Evolutionary conservation across 1,139 yeast species (phyloP).

Genomic region (Kodamaea sp.): DNA sequence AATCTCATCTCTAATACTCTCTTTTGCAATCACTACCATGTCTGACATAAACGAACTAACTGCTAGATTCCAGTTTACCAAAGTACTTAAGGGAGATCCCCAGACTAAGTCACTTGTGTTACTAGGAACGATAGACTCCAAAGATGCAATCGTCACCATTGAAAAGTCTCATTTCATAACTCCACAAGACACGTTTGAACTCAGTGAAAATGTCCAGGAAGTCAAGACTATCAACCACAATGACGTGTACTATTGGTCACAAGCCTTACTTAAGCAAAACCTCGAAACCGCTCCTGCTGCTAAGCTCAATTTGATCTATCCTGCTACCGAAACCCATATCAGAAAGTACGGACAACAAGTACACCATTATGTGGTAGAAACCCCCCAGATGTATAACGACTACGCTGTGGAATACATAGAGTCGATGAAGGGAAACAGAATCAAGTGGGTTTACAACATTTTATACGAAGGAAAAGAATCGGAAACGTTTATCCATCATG

Average conservation of each 20-base stretch:
- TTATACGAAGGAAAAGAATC: slow-evolving; percentile 80
- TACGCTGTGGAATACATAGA: slow-evolving; percentile 76
- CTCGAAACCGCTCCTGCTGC: slow-evolving; percentile 56
- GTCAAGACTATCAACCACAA: slow-evolving; percentile 58
- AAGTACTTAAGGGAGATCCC: slow-evolving; percentile 56
- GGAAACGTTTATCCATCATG: slow-evolving; percentile 69
- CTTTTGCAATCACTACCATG: slow-evolving; percentile 3
- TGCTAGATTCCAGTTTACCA: slow-evolving; percentile 38
- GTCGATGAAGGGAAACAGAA: slow-evolving; percentile 72
- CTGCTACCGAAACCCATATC: slow-evolving; percentile 87
- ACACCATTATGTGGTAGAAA: slow-evolving; percentile 66
- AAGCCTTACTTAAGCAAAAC: slow-evolving; percentile 51
- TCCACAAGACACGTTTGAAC: slow-evolving; percentile 17
- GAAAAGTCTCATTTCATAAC: slow-evolving; percentile 67
- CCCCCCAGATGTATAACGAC: slow-evolving; percentile 68
- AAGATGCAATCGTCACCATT: slow-evolving; percentile 69
- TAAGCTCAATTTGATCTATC: slow-evolving; percentile 78
- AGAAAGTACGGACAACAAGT: slow-evolving; percentile 65
- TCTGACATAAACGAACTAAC: slow-evolving; percentile 23
- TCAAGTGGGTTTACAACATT: slow-evolving; percentile 91
- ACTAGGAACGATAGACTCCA: slow-evolving; percentile 58
- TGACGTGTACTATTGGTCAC: slow-evolving; percentile 85
- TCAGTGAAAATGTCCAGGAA: slow-evolving; percentile 29
- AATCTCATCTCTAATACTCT: neutral
- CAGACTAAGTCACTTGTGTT: slow-evolving; percentile 63